These are phyloP conservation scores for Jacaranda copaia DNA, from an alignment of 257 asterid species.

Conservation along the genomic window DNA sequence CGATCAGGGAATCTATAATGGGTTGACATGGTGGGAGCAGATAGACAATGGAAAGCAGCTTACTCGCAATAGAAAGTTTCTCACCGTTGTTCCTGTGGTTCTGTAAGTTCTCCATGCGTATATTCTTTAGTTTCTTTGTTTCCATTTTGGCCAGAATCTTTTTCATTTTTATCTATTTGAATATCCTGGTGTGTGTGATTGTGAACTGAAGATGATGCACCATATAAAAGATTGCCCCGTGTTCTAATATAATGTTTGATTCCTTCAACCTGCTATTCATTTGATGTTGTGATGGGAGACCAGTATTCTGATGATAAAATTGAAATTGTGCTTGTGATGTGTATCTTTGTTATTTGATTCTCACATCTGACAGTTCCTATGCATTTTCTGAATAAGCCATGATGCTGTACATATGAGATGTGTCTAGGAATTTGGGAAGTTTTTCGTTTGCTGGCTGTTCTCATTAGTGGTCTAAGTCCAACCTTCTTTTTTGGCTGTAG, in stretches of 20 bases:
- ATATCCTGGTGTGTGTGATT: neutral
- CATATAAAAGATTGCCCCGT: neutral
- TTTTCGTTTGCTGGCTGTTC: neutral
- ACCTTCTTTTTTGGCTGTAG: neutral
- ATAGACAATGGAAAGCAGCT: slow-evolving; percentile 90
- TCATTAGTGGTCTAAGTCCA: neutral
- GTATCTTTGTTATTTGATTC: slow-evolving; percentile 24
- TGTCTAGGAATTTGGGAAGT: neutral
- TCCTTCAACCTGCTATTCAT: slow-evolving; percentile 22
- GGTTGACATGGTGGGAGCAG: slow-evolving; percentile 97
- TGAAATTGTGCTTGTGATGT: neutral
- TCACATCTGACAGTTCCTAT: neutral
- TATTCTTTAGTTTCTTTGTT: slow-evolving; percentile 8
- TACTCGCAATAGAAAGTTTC: slow-evolving; percentile 90
- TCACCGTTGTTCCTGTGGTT: slow-evolving; percentile 89
- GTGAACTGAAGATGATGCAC: neutral
- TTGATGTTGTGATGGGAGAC: slow-evolving; percentile 5
- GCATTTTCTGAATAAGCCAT: slow-evolving; percentile 4
- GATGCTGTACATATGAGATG: neutral
- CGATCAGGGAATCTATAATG: slow-evolving; percentile 91
- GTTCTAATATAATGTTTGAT: neutral
- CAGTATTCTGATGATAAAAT: slow-evolving; percentile 4
- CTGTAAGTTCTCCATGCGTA: slow-evolving; percentile 63
- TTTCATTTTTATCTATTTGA: neutral
- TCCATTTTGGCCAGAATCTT: neutral